phyloP scores from a whole-genome alignment of 2,329 filamentous ascomycete species.

The Purpureocillium takamizusanense region DNA sequence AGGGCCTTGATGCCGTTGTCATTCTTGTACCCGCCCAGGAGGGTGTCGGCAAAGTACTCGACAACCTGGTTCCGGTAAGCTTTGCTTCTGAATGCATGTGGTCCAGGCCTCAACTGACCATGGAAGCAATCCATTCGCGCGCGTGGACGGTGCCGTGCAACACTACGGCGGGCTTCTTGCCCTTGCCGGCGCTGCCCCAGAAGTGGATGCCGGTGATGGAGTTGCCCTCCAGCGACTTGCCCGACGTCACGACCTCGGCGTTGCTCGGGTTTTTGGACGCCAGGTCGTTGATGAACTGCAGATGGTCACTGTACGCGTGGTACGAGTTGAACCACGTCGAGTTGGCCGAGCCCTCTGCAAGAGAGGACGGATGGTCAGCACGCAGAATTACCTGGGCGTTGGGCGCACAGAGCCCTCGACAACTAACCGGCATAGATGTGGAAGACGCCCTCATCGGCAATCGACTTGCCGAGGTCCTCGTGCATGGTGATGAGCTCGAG shows the following conservation, averaged over 20 bases:
- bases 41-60: conserved; percentile 42
- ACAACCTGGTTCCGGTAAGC: conserved; percentile 20
- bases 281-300: conserved; percentile 37
- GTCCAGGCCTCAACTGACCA: too few species aligned
- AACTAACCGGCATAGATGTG: conserved; percentile 19
- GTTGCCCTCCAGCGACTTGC: conserved; percentile 36
- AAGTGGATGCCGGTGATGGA: conserved; percentile 54
- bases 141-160: conserved; percentile 51
- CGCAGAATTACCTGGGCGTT: not conserved
- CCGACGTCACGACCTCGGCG: conserved; percentile 39
- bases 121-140: conserved; percentile 50
- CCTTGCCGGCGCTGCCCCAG: conserved; percentile 35
- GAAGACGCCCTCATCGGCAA: conserved; percentile 23
- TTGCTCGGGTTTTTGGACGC: conserved; percentile 30
- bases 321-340: conserved; percentile 43
- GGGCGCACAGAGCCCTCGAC: not conserved
- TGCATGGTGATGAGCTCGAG: conserved; percentile 25
- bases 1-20: conserved; percentile 29
- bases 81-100: too few species aligned
- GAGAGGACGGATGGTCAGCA: not conserved
- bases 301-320: conserved; percentile 41
- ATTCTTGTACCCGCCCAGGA: conserved; percentile 36
- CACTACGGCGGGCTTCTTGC: conserved; percentile 41
- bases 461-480: conserved; percentile 28
- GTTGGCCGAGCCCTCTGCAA: conserved; percentile 13